Conservation (phyloP, 352 stramenopile genomes). For the Ophiocytium majus region DNA sequence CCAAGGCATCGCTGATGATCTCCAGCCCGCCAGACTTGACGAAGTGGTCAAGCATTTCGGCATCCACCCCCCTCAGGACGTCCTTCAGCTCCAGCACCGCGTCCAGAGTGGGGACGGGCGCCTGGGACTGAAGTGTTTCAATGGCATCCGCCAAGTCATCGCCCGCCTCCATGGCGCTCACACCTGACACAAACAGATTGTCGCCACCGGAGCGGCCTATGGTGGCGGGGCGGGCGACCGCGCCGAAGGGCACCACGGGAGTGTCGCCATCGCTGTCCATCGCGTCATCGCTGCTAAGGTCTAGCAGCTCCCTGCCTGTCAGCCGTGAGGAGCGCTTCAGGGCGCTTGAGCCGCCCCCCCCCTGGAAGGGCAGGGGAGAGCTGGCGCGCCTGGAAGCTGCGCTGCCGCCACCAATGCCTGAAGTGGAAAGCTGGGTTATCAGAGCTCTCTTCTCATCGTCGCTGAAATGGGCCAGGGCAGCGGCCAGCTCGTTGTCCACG, state of each 20-base stretch:
- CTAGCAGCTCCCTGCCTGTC: not conserved
- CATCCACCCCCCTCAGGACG: not conserved
- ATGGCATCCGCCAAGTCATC: slow-evolving; percentile 6
- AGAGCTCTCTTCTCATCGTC: no score
- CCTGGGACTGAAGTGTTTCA: not conserved
- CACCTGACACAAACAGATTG: not conserved
- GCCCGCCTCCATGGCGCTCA: not conserved
- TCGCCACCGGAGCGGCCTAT: not conserved
- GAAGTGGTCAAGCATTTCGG: not conserved
- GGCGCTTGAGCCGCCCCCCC: not conserved
- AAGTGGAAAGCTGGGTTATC: no score
- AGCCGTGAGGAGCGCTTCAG: not conserved
- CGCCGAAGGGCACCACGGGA: not conserved
- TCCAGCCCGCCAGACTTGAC: not conserved
- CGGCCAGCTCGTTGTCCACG: no score
- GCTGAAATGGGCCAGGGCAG: no score
- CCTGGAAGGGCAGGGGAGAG: no score
- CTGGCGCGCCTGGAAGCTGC: no score
- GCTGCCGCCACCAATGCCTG: no score
- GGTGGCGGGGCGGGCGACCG: not conserved
- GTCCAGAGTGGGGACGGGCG: not conserved
- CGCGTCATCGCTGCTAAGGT: not conserved
- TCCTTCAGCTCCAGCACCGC: not conserved
- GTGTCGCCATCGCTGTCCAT: not conserved
- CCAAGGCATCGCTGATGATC: slow-evolving; percentile 1